phyloP scores from a whole-genome alignment of 75 land plant species.

The Adiantum capillusveneris region DNA sequence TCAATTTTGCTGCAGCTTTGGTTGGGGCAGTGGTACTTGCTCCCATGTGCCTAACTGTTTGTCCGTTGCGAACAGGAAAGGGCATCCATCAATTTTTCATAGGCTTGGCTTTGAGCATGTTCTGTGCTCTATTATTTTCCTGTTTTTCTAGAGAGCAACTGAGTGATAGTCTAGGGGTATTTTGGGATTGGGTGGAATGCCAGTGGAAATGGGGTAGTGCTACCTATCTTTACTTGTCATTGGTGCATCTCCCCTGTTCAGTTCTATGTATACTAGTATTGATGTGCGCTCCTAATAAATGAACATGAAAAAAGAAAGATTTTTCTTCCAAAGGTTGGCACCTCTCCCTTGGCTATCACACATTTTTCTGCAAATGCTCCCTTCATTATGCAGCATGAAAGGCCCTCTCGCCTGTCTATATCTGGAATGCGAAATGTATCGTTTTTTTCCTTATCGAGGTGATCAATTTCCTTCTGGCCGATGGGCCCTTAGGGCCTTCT shows the following conservation, averaged over 20 bases:
- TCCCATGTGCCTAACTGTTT: slow-evolving; percentile 56
- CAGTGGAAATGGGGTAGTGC: slow-evolving; percentile 85
- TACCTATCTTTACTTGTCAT: slow-evolving; percentile 50
- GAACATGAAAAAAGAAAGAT: too few relatives aligned
- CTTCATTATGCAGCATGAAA: too few relatives aligned
- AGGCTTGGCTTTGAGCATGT: slow-evolving; percentile 7
- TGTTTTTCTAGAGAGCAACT: slow-evolving; percentile 18
- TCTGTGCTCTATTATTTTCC: slow-evolving; percentile 24
- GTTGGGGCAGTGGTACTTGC: slow-evolving; percentile 67
- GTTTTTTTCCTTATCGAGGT: too few relatives aligned
- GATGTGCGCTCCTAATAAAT: slow-evolving; percentile 27
- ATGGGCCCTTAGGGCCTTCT: too few relatives aligned
- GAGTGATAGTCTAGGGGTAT: slow-evolving; percentile 25
- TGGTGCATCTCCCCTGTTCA: slow-evolving; percentile 82
- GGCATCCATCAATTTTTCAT: neutral
- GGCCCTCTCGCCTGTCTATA: too few relatives aligned
- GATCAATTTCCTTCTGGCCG: too few relatives aligned
- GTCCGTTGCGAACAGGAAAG: slow-evolving; percentile 35
- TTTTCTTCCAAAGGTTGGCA: too few relatives aligned
- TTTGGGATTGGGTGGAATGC: slow-evolving; percentile 61
- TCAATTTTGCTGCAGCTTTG: slow-evolving; percentile 82
- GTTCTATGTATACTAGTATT: slow-evolving; percentile 49
- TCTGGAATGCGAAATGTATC: too few relatives aligned
- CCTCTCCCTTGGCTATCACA: too few relatives aligned
- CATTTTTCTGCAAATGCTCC: too few relatives aligned